These are phyloP conservation scores for Alternaria sp. DNA, from an alignment of 2,329 filamentous ascomycete genomes.

Conservation along the genomic window DNA sequence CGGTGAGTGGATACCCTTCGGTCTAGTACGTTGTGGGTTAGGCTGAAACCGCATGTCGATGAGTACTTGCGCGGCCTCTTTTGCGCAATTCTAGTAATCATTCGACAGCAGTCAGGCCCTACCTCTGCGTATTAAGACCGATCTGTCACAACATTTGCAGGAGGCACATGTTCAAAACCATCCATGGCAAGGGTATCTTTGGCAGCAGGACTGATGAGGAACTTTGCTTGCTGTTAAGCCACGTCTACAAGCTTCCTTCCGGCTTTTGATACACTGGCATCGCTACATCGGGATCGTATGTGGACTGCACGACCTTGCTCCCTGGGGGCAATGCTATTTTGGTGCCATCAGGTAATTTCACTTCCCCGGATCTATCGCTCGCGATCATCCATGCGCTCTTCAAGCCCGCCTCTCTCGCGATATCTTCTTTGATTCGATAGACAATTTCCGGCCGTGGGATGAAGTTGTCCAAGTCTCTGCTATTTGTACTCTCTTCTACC, in stretches of 20 bases:
- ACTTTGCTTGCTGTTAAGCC: not conserved
- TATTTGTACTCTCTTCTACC: constrained; percentile 3
- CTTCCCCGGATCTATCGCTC: not conserved
- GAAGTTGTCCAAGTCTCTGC: not conserved
- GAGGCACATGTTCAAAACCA: not conserved
- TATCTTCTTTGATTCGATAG: constrained; percentile 5
- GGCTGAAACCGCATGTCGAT: not conserved
- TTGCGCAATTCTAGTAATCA: no score
- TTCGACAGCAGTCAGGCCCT: no score
- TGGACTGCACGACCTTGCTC: constrained; percentile 5
- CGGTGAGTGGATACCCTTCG: not conserved
- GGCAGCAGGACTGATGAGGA: not conserved
- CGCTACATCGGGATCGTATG: constrained; percentile 7
- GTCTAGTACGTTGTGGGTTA: not conserved
- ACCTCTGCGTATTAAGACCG: no score
- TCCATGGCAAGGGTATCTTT: not conserved
- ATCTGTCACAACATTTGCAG: no score
- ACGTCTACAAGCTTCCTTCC: not conserved
- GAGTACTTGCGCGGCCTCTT: not conserved
- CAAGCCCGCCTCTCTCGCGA: constrained; percentile 5
- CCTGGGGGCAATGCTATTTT: constrained; percentile 5
- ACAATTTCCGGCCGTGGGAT: constrained; percentile 9
- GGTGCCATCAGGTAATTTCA: not conserved
- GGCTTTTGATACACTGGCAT: constrained; percentile 1
- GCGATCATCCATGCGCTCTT: constrained; percentile 6